Percentiles rank a stretch among this genome's conserved stretches.
phyloP scores from a whole-genome alignment of 129 eudicot genomes.

The Lactuca sativa region DNA sequence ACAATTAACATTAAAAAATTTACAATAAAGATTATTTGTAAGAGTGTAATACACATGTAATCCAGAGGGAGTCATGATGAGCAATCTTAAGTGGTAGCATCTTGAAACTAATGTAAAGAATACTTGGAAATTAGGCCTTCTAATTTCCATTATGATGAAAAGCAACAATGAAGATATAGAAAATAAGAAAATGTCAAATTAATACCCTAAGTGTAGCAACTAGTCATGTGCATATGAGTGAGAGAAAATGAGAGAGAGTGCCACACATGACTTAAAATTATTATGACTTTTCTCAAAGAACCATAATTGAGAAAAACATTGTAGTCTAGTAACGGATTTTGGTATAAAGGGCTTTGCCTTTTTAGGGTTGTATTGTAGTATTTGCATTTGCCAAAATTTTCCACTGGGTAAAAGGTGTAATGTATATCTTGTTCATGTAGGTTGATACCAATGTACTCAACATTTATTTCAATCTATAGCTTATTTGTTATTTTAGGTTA shows the following conservation, averaged over 20 bases:
- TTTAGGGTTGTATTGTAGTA: too few species aligned
- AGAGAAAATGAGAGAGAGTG: neutral
- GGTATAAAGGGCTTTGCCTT: too few species aligned
- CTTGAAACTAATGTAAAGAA: neutral
- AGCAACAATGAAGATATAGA: neutral
- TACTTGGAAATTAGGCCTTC: neutral
- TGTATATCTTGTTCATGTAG: too few species aligned
- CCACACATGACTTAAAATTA: neutral
- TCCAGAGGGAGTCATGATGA: constrained; percentile 5
- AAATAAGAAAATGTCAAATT: neutral
- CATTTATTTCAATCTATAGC: too few species aligned
- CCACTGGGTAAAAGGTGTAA: too few species aligned
- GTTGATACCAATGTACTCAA: too few species aligned
- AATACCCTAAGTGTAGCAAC: neutral
- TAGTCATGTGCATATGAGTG: too few species aligned
- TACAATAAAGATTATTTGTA: neutral
- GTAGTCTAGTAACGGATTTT: neutral
- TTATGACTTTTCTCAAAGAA: neutral
- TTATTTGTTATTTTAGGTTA: too few species aligned
- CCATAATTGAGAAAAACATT: neutral
- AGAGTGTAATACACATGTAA: neutral
- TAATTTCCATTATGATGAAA: neutral
- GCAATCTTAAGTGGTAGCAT: neutral
- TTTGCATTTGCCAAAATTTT: too few species aligned
- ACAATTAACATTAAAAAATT: neutral